Percentiles rank a stretch among this genome's conserved stretches.
These are phyloP conservation scores for Sarocladiaceae sp. DNA, from an alignment of 2,329 filamentous ascomycete species.

Conservation along the genomic window DNA sequence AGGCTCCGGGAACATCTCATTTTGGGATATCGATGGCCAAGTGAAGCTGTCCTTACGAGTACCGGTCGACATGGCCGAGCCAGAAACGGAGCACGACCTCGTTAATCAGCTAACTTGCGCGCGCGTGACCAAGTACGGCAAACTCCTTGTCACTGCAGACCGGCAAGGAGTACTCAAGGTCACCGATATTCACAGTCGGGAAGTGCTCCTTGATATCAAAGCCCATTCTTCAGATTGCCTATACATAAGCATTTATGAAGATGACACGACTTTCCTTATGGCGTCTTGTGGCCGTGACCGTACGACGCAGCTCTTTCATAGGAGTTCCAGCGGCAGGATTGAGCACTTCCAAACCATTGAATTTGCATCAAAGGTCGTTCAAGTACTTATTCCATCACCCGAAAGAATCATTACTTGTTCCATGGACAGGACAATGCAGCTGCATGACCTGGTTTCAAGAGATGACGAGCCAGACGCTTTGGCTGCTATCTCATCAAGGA, in stretches of 20 bases:
- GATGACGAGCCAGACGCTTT: slow-evolving; percentile 57
- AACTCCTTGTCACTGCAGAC: slow-evolving; percentile 75
- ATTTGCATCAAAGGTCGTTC: slow-evolving; percentile 79
- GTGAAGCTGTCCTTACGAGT: slow-evolving; percentile 60
- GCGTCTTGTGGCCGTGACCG: slow-evolving; percentile 84
- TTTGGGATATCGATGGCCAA: slow-evolving; percentile 73
- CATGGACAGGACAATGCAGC: slow-evolving; percentile 77
- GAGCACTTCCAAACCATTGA: slow-evolving; percentile 88
- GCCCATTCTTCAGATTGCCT: slow-evolving; percentile 84
- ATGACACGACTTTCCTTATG: slow-evolving; percentile 56
- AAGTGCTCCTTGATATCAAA: slow-evolving; percentile 65
- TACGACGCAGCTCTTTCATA: slow-evolving; percentile 83
- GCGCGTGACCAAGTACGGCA: slow-evolving; percentile 53
- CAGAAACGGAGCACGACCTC: slow-evolving; percentile 43
- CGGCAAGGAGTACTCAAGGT: slow-evolving; percentile 75
- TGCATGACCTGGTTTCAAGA: slow-evolving; percentile 70
- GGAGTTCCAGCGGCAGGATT: slow-evolving; percentile 50
- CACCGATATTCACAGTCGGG: slow-evolving; percentile 55
- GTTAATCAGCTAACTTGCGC: slow-evolving; percentile 56
- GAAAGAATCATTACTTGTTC: slow-evolving; percentile 80
- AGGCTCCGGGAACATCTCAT: slow-evolving; percentile 67
- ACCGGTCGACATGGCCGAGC: slow-evolving; percentile 57
- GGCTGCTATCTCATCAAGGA: slow-evolving; percentile 70
- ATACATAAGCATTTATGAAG: slow-evolving; percentile 67
- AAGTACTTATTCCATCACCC: slow-evolving; percentile 65